Conservation (phyloP, 2,329 filamentous ascomycete species). For the Leptographium radiaticola region DNA sequence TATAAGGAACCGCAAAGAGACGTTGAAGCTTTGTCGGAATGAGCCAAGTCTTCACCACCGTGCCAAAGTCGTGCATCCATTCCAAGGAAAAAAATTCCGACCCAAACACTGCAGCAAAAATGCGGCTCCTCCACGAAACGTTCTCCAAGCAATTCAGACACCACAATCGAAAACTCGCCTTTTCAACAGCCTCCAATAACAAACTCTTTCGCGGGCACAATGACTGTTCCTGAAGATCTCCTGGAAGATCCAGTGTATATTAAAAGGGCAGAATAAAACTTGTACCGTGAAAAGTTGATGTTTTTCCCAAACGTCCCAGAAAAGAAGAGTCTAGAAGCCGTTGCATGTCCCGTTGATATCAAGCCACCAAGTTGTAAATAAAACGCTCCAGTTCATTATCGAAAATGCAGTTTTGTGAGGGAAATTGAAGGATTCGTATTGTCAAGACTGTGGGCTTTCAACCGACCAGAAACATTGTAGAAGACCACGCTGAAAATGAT, state of each 20-base stretch:
- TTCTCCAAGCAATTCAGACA: too few species aligned
- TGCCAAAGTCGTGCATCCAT: not conserved
- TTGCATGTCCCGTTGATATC: not conserved
- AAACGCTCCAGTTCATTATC: constrained; percentile 4
- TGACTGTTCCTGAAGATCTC: not conserved
- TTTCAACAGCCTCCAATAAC: too few species aligned
- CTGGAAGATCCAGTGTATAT: not conserved
- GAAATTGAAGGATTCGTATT: constrained; percentile 3
- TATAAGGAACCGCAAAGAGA: not conserved
- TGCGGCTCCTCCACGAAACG: too few species aligned
- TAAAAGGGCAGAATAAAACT: not conserved
- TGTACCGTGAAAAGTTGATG: not conserved
- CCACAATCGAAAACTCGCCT: not conserved
- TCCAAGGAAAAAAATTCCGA: not conserved
- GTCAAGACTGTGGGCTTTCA: constrained; percentile 2
- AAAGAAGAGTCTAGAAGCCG: constrained; percentile 1
- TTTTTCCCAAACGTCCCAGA: not conserved
- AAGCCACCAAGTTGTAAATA: not conserved
- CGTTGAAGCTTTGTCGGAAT: not conserved
- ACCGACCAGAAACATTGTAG: not conserved
- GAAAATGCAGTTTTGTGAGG: not conserved
- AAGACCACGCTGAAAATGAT: not conserved
- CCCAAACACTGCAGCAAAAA: not conserved
- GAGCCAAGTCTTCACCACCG: not conserved
- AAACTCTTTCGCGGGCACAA: too few species aligned